Percentiles rank a stretch among this genome's conserved stretches.
These are phyloP conservation scores for Anastatica hierochuntica DNA, from an alignment of 345 rosid species.

Conservation along the genomic window DNA sequence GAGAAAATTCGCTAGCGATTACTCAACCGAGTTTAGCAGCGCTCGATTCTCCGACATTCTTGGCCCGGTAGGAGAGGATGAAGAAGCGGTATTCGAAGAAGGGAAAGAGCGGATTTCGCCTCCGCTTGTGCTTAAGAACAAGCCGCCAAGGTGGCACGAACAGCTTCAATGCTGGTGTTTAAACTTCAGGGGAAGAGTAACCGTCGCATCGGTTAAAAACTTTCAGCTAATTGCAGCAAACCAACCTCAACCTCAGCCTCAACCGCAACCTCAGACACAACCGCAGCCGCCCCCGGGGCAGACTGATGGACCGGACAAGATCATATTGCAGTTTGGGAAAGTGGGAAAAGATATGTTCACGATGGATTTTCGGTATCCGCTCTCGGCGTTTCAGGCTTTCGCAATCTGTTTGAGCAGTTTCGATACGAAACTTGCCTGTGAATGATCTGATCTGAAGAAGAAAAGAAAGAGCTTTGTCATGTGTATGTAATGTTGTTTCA, in stretches of 20 bases:
- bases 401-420: slow-evolving; percentile 94
- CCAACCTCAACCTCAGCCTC: slow-evolving; percentile 54
- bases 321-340: slow-evolving; percentile 88
- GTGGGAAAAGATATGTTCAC: slow-evolving; percentile 94
- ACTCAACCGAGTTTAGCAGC: slow-evolving; percentile 66
- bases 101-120: slow-evolving; percentile 49
- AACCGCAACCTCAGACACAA: slow-evolving; percentile 28
- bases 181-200: slow-evolving; percentile 87
- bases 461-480: background rate
- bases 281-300: slow-evolving; percentile 28
- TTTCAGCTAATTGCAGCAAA: slow-evolving; percentile 86
- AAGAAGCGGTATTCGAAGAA: slow-evolving; percentile 15
- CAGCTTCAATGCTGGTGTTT: slow-evolving; percentile 98
- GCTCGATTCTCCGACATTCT: slow-evolving; percentile 76
- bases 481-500: slow-evolving; percentile 22
- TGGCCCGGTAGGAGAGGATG: slow-evolving; percentile 46
- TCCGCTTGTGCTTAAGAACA: slow-evolving; percentile 62
- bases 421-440: slow-evolving; percentile 95
- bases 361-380: slow-evolving; percentile 87
- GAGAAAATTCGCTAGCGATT: slow-evolving; percentile 42
- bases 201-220: slow-evolving; percentile 91
- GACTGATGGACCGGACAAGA: slow-evolving; percentile 56
- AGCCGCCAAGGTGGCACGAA: slow-evolving; percentile 93
- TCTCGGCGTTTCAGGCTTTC: slow-evolving; percentile 91
- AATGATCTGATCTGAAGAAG: slow-evolving; percentile 33